phyloP scores from a whole-genome alignment of 2,329 filamentous ascomycete genomes.

The Emmonsia crescens region DNA sequence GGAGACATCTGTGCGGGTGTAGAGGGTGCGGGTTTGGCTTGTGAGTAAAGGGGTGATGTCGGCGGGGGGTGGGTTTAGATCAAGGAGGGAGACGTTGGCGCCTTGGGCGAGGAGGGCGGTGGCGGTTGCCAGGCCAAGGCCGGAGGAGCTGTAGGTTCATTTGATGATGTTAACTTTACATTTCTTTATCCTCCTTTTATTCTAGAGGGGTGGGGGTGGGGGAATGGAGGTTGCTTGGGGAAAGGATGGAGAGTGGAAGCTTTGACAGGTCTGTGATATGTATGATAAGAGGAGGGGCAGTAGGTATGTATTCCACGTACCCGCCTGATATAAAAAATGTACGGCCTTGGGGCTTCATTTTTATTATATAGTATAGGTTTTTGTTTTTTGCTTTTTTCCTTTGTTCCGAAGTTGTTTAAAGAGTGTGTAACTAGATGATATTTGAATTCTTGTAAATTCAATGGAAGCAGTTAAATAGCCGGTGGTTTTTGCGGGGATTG shows the following conservation, averaged over 20 bases:
- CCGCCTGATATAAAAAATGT: slow-evolving; percentile 12
- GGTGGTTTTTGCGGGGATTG: background rate
- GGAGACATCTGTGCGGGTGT: slow-evolving; percentile 18
- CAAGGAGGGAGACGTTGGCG: slow-evolving; percentile 18
- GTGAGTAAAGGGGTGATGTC: slow-evolving; percentile 5
- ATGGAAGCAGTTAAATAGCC: background rate
- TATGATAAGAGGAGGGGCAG: background rate
- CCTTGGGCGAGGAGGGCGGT: slow-evolving; percentile 13
- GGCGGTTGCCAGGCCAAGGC: slow-evolving; percentile 17
- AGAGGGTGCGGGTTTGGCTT: slow-evolving; percentile 16
- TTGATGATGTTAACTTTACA: background rate
- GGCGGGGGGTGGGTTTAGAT: slow-evolving; percentile 17
- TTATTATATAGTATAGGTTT: background rate
- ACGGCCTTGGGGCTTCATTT: slow-evolving; percentile 17
- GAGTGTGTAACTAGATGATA: background rate
- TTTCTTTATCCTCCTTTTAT: background rate
- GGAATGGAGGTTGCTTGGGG: background rate
- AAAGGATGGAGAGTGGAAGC: background rate
- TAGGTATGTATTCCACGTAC: slow-evolving; percentile 4
- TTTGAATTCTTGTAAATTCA: background rate
- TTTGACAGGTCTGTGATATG: background rate
- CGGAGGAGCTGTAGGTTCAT: slow-evolving; percentile 8
- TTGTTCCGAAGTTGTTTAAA: background rate
- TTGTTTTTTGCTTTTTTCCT: background rate
- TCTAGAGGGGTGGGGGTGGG: background rate